Percentiles rank a stretch among this genome's conserved stretches.
Conservation (phyloP, 192 early-diverging fungal genomes). For the Rhizoclosmatium globosum region DNA sequence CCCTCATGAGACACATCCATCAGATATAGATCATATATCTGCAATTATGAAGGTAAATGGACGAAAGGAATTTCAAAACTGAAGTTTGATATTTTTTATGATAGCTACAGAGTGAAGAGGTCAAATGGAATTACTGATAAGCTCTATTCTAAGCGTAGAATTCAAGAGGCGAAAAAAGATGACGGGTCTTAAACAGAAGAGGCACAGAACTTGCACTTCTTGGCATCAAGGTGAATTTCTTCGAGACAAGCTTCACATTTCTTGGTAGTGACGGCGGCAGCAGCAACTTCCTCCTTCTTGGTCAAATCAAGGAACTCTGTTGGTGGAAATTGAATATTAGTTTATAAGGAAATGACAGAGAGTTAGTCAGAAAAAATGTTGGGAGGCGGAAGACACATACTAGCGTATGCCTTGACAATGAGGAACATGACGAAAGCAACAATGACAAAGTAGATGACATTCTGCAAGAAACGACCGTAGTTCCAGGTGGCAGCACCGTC, state of each 20-base stretch:
- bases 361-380: neutral
- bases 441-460: conserved; percentile 70
- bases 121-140: too few species aligned
- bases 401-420: conserved; percentile 58
- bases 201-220: conserved; percentile 45
- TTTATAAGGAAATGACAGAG: neutral
- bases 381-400: neutral
- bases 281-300: neutral
- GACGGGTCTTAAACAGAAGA: neutral
- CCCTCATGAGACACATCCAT: too few species aligned
- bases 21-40: too few species aligned
- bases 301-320: neutral
- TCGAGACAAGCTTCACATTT: conserved; percentile 45
- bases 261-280: neutral
- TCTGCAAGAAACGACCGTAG: conserved; percentile 64
- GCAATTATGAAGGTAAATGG: too few species aligned
- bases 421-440: conserved; percentile 64
- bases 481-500: conserved; percentile 42
- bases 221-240: conserved; percentile 46
- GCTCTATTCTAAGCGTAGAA: too few species aligned
- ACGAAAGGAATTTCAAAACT: too few species aligned
- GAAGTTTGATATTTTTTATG: too few species aligned
- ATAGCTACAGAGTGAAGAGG: too few species aligned
- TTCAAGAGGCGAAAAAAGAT: too few species aligned
- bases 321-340: neutral